A percentile compares a stretch with the other conserved stretches of the same genome.
Evolutionary conservation across 345 rosid genomes (phyloP).

Genomic region (Nephelium lappaceum): DNA sequence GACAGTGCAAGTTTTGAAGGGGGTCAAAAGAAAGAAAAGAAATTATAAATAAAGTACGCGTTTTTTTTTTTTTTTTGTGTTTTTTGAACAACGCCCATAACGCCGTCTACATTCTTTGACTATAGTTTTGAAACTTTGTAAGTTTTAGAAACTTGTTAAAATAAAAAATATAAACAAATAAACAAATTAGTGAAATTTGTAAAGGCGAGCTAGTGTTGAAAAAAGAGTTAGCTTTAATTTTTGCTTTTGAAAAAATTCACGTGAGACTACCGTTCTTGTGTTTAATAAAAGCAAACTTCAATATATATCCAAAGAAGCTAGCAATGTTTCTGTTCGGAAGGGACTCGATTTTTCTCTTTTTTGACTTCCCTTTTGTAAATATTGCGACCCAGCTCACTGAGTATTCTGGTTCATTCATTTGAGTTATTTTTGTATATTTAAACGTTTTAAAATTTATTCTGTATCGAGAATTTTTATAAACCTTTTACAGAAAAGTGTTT

Average conservation of each 20-base stretch:
- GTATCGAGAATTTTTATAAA: too few species aligned
- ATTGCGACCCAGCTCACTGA: conserved; percentile 17
- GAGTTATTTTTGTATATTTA: background rate
- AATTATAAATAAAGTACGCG: background rate
- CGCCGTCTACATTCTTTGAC: background rate
- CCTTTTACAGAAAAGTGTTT: too few species aligned
- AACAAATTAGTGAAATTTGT: background rate
- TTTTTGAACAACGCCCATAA: background rate
- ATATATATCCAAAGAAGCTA: background rate
- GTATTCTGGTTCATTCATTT: background rate
- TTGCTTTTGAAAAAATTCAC: conserved; percentile 10
- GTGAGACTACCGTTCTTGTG: conserved; percentile 9
- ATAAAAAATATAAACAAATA: too few species aligned
- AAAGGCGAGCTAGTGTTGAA: background rate
- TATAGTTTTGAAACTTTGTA: background rate
- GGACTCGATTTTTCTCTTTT: background rate
- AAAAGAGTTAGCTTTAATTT: background rate
- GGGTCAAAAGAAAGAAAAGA: background rate
- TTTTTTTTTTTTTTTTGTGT: too few species aligned
- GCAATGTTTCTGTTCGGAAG: background rate
- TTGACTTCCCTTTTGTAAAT: conserved; percentile 22
- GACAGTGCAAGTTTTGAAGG: background rate
- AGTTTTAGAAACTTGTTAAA: too few species aligned
- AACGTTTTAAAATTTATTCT: too few species aligned
- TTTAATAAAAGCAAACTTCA: background rate